Evolutionary conservation across 768 basidiomycete species (phyloP), one percentile per base, ranked within the genome.

Genomic region (Suillus clintonianus): DNA sequence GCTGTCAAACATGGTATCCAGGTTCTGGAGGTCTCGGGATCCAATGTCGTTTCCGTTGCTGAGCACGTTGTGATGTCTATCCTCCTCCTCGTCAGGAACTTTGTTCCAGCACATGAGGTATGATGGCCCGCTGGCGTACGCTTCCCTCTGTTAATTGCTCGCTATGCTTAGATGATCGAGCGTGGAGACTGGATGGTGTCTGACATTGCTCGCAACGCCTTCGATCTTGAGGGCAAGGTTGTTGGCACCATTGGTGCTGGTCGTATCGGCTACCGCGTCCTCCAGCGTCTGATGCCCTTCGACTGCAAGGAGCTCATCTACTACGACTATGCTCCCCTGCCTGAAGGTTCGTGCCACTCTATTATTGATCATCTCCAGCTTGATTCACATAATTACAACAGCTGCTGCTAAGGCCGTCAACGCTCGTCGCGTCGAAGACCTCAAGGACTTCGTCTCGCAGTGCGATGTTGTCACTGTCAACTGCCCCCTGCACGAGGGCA

Each of bases 1-100:
- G 90, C 92, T 30, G 94, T 92, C 67, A 87, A 93, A 72, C 81
- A 85, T 69, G 83, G 83, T 63, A 87, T 95, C 69, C 89, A 93
- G 72, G 94, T 94, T 27, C 80, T 91, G 63, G 93, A 94, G 76
- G 91, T 95, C 42, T 89, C 93, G 36, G 94, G 94, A 42, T 93
- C 91, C 27, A 96, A 95, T 71, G 94, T 95, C 60, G 89, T 90
- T 59, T 94, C 92, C 13, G 95, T 96, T 48, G 94, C 94, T 51
- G 95, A 96, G 77, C 92, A 94, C 75, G 93, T 93, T 64, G 76
- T 94, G 62, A 95, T 95, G 93, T 89, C 87, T 75, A 96, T 97
- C 68, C 87, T 97, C 57, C 80, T 92, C 43, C 89, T 96, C 62
- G 94, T 97, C 72, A 87, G 94, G 73, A 97, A 97, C 86, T 95